Base-by-base conservation (phyloP, 495 filamentous ascomycete species). In the Chaetomium cochliodes region DNA sequence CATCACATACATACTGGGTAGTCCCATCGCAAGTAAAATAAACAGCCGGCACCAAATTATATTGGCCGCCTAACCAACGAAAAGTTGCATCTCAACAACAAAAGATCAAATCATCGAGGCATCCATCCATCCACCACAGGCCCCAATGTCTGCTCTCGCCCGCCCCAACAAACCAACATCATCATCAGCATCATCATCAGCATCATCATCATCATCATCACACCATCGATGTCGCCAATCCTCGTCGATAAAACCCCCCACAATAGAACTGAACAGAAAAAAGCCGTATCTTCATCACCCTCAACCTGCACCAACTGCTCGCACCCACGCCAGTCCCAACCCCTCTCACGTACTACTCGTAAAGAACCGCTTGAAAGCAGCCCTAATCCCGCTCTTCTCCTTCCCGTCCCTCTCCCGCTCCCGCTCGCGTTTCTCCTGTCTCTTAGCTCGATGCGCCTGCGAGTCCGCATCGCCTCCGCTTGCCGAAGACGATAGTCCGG, bases 301-400 rank as follows among this genome's bases (percentile, higher is more conserved):
- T 37, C 33, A 37, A 37, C 33, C 33, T 12, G 5, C 9, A 37
- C 9, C 33, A 37, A 37, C 33, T 37, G 33, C 33, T 37, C 33
- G 3, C 7, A 7, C 30, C 30, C 41, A 28, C 57, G 4, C 7
- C 23, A 22, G 2, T 47, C 57, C 22, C 57, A 5, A 2, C 18
- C 22, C 22, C 16, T 16, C 25, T n/a, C 44, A n/a, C 15, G 16
- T 49, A 18, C 57, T 37, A 13, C 57, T 42, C 25, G 37, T 20
- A 46, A 77, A 77, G 55, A 77, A 69, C 62, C 70, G 67, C 71
- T 74, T 77, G 42, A 77, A 52, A 5, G 73, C 77, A 2, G 84
- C 87, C 74, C 97, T 96, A 51, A 89, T 78, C 33, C 91, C 86
- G 73, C 96, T 94, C 65, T 92, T 81, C 65, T 93, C 79, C 69